Evolutionary conservation across 2,329 filamentous ascomycete species (phyloP).

Genomic region (Penicillium sp.): DNA sequence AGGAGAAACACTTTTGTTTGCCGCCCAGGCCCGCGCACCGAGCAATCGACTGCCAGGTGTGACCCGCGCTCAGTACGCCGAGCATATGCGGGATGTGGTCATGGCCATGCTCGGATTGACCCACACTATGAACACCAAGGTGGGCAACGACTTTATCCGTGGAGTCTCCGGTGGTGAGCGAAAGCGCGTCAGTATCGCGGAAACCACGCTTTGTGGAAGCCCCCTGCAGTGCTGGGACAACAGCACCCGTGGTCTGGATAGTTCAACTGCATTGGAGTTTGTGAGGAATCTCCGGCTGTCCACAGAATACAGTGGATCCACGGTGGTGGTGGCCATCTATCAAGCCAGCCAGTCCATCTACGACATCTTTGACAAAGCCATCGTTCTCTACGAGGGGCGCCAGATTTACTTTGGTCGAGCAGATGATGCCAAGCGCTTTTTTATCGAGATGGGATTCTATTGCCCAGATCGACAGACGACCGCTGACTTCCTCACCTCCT

Average conservation of each 20-base stretch:
- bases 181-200: conserved; percentile 56
- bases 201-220: conserved; percentile 43
- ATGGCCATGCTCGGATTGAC: conserved; percentile 51
- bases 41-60: conserved; percentile 32
- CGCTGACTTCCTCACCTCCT: conserved; percentile 62
- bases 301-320: conserved; percentile 43
- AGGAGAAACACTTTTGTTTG: conserved; percentile 71
- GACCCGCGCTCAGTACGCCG: conserved; percentile 41
- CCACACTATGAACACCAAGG: conserved; percentile 47
- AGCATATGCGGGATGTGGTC: conserved; percentile 45
- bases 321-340: conserved; percentile 51
- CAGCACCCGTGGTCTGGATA: conserved; percentile 45
- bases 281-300: conserved; percentile 44
- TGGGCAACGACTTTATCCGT: conserved; percentile 50
- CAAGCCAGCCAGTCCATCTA: conserved; percentile 42
- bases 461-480: conserved; percentile 63
- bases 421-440: conserved; percentile 55
- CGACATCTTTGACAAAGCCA: conserved; percentile 62
- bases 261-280: conserved; percentile 52
- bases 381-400: conserved; percentile 65
- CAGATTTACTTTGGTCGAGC: conserved; percentile 69
- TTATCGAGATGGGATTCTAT: conserved; percentile 62
- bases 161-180: conserved; percentile 56
- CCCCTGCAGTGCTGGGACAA: conserved; percentile 44
- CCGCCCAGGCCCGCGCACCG: conserved; percentile 56